Evolutionary conservation across 1,139 yeast species (phyloP).

Genomic region (Suhomyces yuchorum): DNA sequence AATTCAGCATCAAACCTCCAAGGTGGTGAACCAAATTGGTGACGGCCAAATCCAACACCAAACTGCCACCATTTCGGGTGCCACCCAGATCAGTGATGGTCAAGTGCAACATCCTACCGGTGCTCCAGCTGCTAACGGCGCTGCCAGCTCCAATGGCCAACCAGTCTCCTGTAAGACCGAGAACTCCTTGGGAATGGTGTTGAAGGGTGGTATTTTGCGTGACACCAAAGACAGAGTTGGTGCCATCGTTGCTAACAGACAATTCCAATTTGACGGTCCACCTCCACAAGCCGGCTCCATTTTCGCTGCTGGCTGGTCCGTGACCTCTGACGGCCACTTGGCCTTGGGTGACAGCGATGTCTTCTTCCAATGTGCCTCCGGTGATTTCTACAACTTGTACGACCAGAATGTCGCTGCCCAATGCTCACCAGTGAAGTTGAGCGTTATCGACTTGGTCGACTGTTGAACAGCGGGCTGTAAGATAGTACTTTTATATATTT

Average conservation of each 20-base stretch:
- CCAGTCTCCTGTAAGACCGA: conserved; percentile 29
- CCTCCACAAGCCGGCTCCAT: conserved; percentile 48
- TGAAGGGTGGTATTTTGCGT: conserved; percentile 32
- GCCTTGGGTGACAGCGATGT: conserved; percentile 65
- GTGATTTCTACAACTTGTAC: conserved; percentile 80
- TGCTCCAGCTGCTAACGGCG: conserved; percentile 9
- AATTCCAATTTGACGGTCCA: conserved; percentile 50
- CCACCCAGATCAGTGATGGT: conserved; percentile 33
- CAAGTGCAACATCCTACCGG: conserved; percentile 38
- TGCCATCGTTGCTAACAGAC: conserved; percentile 47
- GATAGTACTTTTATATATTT: neutral
- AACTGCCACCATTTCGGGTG: conserved; percentile 39
- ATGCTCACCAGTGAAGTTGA: conserved; percentile 65
- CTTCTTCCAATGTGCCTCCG: conserved; percentile 81
- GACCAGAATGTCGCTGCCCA: conserved; percentile 67
- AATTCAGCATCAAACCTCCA: conserved; percentile 38
- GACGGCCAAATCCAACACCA: conserved; percentile 55
- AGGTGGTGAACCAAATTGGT: conserved; percentile 52
- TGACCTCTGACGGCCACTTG: conserved; percentile 64
- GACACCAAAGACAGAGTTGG: conserved; percentile 43
- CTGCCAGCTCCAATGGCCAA: conserved; percentile 4
- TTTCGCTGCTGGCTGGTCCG: conserved; percentile 81
- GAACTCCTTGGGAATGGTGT: conserved; percentile 32
- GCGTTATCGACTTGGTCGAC: conserved; percentile 60
- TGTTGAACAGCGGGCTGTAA: conserved; percentile 42